phyloP scores from a whole-genome alignment of 1,139 yeast species.

The Suhomyces taliae region DNA sequence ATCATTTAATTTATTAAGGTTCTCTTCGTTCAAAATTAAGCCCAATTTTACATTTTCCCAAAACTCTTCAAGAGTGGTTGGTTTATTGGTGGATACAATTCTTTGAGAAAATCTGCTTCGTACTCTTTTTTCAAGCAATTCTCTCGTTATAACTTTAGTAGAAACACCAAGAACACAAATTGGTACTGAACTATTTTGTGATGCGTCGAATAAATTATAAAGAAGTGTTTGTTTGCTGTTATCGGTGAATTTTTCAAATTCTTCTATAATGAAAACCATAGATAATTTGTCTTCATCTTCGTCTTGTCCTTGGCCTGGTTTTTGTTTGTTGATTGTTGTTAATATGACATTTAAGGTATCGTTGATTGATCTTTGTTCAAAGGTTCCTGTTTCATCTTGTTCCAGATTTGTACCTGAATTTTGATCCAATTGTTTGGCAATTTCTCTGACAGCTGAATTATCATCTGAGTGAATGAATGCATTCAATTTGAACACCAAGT shows the following conservation, averaged over 20 bases:
- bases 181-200: slow-evolving; percentile 74
- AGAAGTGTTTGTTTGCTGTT: slow-evolving; percentile 76
- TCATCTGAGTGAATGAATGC: slow-evolving; percentile 80
- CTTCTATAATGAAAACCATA: slow-evolving; percentile 78
- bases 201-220: slow-evolving; percentile 83
- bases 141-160: slow-evolving; percentile 72
- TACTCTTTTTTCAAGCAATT: slow-evolving; percentile 85
- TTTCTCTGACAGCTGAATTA: slow-evolving; percentile 74
- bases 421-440: slow-evolving; percentile 77
- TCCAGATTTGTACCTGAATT: slow-evolving; percentile 24
- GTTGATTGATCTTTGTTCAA: slow-evolving; percentile 41
- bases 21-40: slow-evolving; percentile 24
- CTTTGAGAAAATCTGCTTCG: slow-evolving; percentile 87
- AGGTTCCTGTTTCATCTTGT: slow-evolving; percentile 24
- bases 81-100: slow-evolving; percentile 58
- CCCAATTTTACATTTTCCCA: slow-evolving; percentile 32
- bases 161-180: slow-evolving; percentile 82
- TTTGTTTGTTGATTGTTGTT: slow-evolving; percentile 29
- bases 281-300: slow-evolving; percentile 37
- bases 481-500: slow-evolving; percentile 62
- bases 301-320: slow-evolving; percentile 11
- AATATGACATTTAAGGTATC: slow-evolving; percentile 43
- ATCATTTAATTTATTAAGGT: slow-evolving; percentile 17
- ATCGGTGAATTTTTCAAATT: slow-evolving; percentile 74
- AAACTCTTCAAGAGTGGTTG: slow-evolving; percentile 46